Percentiles rank a stretch among this genome's conserved stretches.
Evolutionary conservation across 2,329 filamentous ascomycete genomes (phyloP).

Genomic region (Tolypocladium guangdongense): DNA sequence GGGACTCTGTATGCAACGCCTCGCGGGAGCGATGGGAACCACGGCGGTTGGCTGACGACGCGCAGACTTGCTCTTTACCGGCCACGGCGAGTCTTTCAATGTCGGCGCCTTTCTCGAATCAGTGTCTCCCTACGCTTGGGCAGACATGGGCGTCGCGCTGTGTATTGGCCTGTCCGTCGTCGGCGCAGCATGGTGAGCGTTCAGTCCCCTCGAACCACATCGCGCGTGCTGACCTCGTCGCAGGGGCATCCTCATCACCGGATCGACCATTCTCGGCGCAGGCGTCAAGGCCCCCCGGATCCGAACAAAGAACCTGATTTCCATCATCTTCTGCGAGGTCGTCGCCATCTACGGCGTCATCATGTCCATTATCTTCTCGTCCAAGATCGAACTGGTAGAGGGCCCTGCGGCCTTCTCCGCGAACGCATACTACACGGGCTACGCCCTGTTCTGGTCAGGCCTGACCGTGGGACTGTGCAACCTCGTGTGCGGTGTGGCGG

Average conservation of each 20-base stretch:
- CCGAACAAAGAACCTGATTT: slow-evolving; percentile 98
- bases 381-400: slow-evolving; percentile 62
- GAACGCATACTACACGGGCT: slow-evolving; percentile 87
- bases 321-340: slow-evolving; percentile 99
- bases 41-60: slow-evolving; percentile 4
- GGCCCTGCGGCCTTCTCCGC: slow-evolving; percentile 58
- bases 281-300: slow-evolving; percentile 95
- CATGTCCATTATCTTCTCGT: slow-evolving; percentile 97
- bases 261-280: slow-evolving; percentile 91
- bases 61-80: slow-evolving; percentile 96
- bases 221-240: slow-evolving; percentile 1
- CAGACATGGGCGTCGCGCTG: slow-evolving; percentile 76
- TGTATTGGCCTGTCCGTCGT: slow-evolving; percentile 96
- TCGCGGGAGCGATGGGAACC: slow-evolving; percentile 6
- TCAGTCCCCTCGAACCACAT: not conserved
- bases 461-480: slow-evolving; percentile 94
- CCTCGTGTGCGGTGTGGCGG: slow-evolving; percentile 87
- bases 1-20: slow-evolving; percentile 57
- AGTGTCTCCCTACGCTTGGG: slow-evolving; percentile 91
- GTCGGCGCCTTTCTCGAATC: slow-evolving; percentile 92
- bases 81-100: slow-evolving; percentile 92
- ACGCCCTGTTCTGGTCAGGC: slow-evolving; percentile 90
- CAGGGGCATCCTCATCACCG: slow-evolving; percentile 98
- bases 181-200: slow-evolving; percentile 81
- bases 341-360: slow-evolving; percentile 99